Percentiles rank a stretch among this genome's conserved stretches.
These are phyloP conservation scores for Globisporangium sylvaticum DNA, from an alignment of 352 stramenopile genomes.

Conservation along the genomic window DNA sequence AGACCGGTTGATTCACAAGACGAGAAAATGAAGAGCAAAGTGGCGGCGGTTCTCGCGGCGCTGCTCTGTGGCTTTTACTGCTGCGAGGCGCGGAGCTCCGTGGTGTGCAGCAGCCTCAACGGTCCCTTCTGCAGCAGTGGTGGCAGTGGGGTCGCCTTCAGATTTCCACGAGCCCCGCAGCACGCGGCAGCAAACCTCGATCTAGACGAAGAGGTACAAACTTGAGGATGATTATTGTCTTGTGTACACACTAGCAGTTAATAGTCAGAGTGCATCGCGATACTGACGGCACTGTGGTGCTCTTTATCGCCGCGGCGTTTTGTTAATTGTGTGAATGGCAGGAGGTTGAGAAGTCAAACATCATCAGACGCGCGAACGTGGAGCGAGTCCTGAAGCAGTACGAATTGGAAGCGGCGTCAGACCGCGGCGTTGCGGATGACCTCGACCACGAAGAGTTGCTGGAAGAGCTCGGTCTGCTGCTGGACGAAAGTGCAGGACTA, in stretches of 20 bases:
- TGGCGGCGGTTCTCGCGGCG: constrained; percentile 11
- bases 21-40: constrained; percentile 7
- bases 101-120: constrained; percentile 61
- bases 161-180: constrained; percentile 28
- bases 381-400: constrained; percentile 68
- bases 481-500: constrained; percentile 45
- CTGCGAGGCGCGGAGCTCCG: not conserved
- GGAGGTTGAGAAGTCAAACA: constrained; percentile 21
- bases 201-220: constrained; percentile 29
- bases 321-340: constrained; percentile 15
- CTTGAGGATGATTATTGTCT: not conserved
- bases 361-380: constrained; percentile 42
- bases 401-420: constrained; percentile 35
- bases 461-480: constrained; percentile 44
- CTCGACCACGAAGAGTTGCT: constrained; percentile 31
- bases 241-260: not conserved
- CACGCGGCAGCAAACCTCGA: constrained; percentile 47
- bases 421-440: constrained; percentile 14
- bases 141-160: constrained; percentile 11
- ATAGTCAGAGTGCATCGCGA: not conserved
- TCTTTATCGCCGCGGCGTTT: too few species aligned
- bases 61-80: constrained; percentile 1
- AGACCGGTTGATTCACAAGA: constrained; percentile 8
- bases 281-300: not conserved
- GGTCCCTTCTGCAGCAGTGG: constrained; percentile 50